phyloP scores from a whole-genome alignment of 192 early-diverging fungal species.

The Coemansia sp. region DNA sequence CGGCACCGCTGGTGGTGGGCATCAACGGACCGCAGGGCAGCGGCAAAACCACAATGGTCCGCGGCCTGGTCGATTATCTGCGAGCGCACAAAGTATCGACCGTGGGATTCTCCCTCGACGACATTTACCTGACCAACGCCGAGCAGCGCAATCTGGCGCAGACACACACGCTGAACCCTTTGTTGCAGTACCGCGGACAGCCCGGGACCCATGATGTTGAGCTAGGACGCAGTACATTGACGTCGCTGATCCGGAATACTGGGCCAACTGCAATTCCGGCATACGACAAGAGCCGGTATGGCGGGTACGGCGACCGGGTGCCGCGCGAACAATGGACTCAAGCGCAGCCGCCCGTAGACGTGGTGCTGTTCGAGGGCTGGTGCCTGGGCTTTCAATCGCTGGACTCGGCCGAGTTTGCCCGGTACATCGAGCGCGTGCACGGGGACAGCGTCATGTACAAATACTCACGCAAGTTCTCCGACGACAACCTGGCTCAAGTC shows the following conservation, averaged over 20 bases:
- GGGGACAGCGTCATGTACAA: constrained; percentile 20
- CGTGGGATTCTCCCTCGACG: constrained; percentile 76
- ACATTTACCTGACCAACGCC: constrained; percentile 74
- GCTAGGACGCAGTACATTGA: constrained; percentile 60
- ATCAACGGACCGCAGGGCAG: constrained; percentile 80
- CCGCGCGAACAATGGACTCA: constrained; percentile 60
- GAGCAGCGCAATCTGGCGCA: constrained; percentile 59
- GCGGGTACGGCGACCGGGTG: constrained; percentile 78
- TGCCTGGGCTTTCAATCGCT: constrained; percentile 80
- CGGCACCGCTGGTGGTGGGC: constrained; percentile 62
- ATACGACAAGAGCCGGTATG: constrained; percentile 78
- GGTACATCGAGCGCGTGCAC: constrained; percentile 19
- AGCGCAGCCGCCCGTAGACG: constrained; percentile 61
- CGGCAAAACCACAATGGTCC: constrained; percentile 65
- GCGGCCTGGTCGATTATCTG: constrained; percentile 47
- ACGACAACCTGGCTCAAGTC: constrained; percentile 28
- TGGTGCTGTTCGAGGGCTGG: constrained; percentile 95
- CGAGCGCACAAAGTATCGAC: constrained; percentile 53
- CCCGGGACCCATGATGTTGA: constrained; percentile 87
- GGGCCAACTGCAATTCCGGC: constrained; percentile 59
- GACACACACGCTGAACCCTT: constrained; percentile 57
- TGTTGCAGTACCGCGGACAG: constrained; percentile 81
- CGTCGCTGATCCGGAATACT: constrained; percentile 18
- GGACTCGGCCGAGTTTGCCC: constrained; percentile 27
- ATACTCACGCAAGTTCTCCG: constrained; percentile 41